Evolutionary conservation across 371 early-diverging fungal genomes (phyloP).

Genomic region (Neoconidiobolus thromboides): DNA sequence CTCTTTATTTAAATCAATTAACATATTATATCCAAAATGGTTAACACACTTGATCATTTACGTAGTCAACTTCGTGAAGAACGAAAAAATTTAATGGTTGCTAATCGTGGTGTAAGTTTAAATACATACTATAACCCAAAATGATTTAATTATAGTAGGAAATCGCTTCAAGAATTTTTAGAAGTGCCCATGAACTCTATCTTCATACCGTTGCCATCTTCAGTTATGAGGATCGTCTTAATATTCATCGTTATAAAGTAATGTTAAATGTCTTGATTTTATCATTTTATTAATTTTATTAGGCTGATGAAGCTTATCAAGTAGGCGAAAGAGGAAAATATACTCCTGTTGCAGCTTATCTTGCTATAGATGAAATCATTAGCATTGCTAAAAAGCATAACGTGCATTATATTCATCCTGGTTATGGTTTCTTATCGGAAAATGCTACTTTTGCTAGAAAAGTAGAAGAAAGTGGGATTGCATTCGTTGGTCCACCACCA

Average conservation of each 20-base stretch:
- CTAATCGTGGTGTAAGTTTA: constrained; percentile 39
- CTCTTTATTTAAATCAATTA: too few relatives aligned
- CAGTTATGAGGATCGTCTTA: constrained; percentile 73
- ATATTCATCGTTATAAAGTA: constrained; percentile 71
- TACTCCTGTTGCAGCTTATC: constrained; percentile 83
- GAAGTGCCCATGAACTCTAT: constrained; percentile 80
- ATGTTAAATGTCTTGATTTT: constrained; percentile 20
- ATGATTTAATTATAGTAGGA: constrained; percentile 22
- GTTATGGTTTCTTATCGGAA: constrained; percentile 84
- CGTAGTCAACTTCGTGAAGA: constrained; percentile 24
- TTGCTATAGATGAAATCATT: constrained; percentile 82
- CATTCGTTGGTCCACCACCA: constrained; percentile 74
- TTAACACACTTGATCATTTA: constrained; percentile 3
- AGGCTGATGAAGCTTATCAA: constrained; percentile 87
- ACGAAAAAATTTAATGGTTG: constrained; percentile 34
- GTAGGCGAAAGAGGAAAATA: constrained; percentile 59
- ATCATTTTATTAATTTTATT: background rate
- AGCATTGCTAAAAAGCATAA: constrained; percentile 59
- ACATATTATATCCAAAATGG: background rate
- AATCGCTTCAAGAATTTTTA: constrained; percentile 82
- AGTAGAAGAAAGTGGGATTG: constrained; percentile 76
- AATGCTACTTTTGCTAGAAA: constrained; percentile 76
- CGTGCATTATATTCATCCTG: constrained; percentile 53
- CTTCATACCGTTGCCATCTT: constrained; percentile 77
- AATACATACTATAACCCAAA: background rate